Conservation (phyloP, 352 stramenopile genomes). For the Phytophthora pisi region DNA sequence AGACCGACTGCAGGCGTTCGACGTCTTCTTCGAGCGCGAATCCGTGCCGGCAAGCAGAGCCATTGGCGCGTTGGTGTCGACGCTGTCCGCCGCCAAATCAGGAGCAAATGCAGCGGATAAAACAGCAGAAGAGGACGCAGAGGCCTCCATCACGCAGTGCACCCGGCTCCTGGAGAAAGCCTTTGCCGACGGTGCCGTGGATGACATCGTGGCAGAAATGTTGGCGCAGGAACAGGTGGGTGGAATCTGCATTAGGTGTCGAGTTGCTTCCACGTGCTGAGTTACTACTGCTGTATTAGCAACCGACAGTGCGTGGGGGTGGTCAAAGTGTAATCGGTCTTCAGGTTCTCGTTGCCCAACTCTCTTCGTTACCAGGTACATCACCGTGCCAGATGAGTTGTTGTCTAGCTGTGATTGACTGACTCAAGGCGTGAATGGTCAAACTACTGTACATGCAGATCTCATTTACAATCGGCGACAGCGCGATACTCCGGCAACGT, state of each 20-base stretch:
- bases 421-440: neutral
- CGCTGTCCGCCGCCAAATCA: constrained; percentile 38
- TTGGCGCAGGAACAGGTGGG: constrained; percentile 40
- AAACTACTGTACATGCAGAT: constrained; percentile 30
- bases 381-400: neutral
- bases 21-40: constrained; percentile 60
- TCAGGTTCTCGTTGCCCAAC: constrained; percentile 50
- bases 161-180: constrained; percentile 49
- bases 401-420: neutral
- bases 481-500: constrained; percentile 48
- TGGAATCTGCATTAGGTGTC: constrained; percentile 1
- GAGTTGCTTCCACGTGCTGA: neutral
- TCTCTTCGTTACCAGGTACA: constrained; percentile 59
- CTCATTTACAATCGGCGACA: constrained; percentile 68
- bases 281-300: constrained; percentile 1
- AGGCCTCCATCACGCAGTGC: constrained; percentile 51
- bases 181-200: constrained; percentile 33
- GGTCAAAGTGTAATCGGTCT: constrained; percentile 22
- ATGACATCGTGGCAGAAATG: constrained; percentile 43
- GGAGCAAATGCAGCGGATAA: neutral
- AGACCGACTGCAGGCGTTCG: constrained; percentile 51
- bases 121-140: constrained; percentile 31
- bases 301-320: constrained; percentile 7
- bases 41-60: constrained; percentile 43
- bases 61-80: constrained; percentile 40